Conservation (phyloP, 352 stramenopile genomes). For the Peronospora farinosa region DNA sequence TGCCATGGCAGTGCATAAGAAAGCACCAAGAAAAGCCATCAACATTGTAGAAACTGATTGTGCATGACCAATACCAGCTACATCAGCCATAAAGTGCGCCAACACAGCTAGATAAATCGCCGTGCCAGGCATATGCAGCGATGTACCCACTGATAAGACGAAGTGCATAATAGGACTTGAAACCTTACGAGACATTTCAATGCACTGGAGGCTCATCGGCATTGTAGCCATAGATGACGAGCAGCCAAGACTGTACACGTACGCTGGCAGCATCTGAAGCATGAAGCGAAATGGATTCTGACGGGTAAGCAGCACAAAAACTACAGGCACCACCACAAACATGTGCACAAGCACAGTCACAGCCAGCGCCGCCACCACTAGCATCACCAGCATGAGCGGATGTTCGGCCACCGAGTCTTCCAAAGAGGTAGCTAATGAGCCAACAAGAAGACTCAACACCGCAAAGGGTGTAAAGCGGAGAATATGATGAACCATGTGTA, state of each 20-base stretch:
- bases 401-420: constrained; percentile 34
- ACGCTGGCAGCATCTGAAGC: constrained; percentile 54
- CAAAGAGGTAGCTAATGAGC: constrained; percentile 46
- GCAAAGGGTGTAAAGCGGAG: constrained; percentile 68
- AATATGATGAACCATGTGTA: constrained; percentile 69
- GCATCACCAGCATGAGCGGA: constrained; percentile 39
- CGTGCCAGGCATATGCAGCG: constrained; percentile 71
- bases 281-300: constrained; percentile 75
- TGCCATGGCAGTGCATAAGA: constrained; percentile 55
- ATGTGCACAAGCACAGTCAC: constrained; percentile 52
- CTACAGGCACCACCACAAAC: constrained; percentile 47
- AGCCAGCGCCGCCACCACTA: constrained; percentile 39
- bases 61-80: constrained; percentile 33
- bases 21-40: constrained; percentile 48
- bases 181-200: constrained; percentile 49
- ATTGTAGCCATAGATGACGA: constrained; percentile 71
- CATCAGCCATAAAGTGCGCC: constrained; percentile 66
- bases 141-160: constrained; percentile 57
- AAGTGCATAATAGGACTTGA: constrained; percentile 64
- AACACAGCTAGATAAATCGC: constrained; percentile 70
- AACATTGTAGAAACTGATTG: constrained; percentile 35
- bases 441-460: constrained; percentile 62
- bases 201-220: constrained; percentile 52
- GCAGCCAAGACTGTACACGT: constrained; percentile 66
- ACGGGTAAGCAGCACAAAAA: constrained; percentile 55